phyloP scores from a whole-genome alignment of 2,329 filamentous ascomycete genomes.

The Scleromitrula shiraiana region DNA sequence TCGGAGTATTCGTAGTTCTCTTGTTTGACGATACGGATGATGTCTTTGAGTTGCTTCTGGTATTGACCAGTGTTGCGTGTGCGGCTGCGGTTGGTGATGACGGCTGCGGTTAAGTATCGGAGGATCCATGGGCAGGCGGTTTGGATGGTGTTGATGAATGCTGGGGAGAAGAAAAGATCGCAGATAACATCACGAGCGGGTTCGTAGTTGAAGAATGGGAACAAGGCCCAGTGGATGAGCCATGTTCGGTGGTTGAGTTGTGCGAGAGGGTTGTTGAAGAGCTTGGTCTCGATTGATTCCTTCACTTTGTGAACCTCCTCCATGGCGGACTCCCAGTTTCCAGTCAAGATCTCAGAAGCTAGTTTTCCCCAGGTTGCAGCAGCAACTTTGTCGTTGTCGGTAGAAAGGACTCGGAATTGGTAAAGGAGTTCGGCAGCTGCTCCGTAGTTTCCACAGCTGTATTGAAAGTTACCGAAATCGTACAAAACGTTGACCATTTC shows the following conservation, averaged over 20 bases:
- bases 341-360: constrained; percentile 87
- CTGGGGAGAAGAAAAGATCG: constrained; percentile 92
- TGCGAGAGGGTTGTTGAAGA: constrained; percentile 92
- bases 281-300: constrained; percentile 85
- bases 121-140: constrained; percentile 95
- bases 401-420: constrained; percentile 95
- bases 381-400: constrained; percentile 95
- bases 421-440: constrained; percentile 89
- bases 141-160: constrained; percentile 99
- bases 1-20: constrained; percentile 97
- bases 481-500: constrained; percentile 96
- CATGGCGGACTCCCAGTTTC: constrained; percentile 90
- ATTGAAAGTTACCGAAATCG: constrained; percentile 95
- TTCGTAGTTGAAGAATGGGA: constrained; percentile 98
- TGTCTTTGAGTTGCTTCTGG: constrained; percentile 98
- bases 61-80: constrained; percentile 74
- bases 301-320: constrained; percentile 87
- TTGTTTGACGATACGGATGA: constrained; percentile 90
- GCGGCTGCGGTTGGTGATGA: constrained; percentile 85
- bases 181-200: constrained; percentile 81
- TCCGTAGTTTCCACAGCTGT: constrained; percentile 90
- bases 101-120: constrained; percentile 85
- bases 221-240: constrained; percentile 97
- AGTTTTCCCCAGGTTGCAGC: constrained; percentile 97
- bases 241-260: constrained; percentile 95